Base-by-base conservation (phyloP, 2,329 filamentous ascomycete genomes). In the Aspergillus calidoustus region DNA sequence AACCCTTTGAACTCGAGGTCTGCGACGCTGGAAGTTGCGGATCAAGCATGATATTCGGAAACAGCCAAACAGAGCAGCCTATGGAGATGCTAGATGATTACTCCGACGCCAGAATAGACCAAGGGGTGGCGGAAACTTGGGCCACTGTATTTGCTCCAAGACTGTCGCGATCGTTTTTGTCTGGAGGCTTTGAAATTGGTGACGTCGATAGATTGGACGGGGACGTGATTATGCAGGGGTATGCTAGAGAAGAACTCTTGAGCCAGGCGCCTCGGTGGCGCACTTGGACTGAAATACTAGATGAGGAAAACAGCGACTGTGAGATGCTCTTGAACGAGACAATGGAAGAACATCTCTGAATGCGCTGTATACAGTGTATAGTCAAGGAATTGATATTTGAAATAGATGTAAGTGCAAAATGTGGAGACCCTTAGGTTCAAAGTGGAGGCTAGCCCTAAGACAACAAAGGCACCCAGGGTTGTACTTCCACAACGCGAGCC, bases 11-110 rank as follows among this genome's bases (percentile, higher is more conserved):
- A 31, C 4, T 23, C 23, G 43, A 49, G 4, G 44, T 15, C 7
- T 31, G 43, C 17, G 51, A 28, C 17, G 15, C 46, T 13, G 54
- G 48, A 15, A 54, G 54, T n/a, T 31, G 17, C 7, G 38, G 34
- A 7, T 61, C 56, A 7, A 34, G 55, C 3, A 52, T 64, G 55
- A 59, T 59, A 1, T 30, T 66, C 4, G 59, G 51, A 6, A 57
- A 56, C 25, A 48, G 43, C 6, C n/a, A 43, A 9, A 44, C n/a
- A 9, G 34, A 25, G 9, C 17, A 30, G 8, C 30, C 54, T 4
- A 22, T 22, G 31, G n/a, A 4, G 17, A 38, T 11, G n/a, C 23
- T 13, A 23, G 30, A 25, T 25, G 22, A 34, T 25, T 11, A 13
- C 23, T 25, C 7, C 25, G 11, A 50, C 22, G 13, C 13, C 25